phyloP scores from a whole-genome alignment of 768 basidiomycete species.

The Russula brevipes region DNA sequence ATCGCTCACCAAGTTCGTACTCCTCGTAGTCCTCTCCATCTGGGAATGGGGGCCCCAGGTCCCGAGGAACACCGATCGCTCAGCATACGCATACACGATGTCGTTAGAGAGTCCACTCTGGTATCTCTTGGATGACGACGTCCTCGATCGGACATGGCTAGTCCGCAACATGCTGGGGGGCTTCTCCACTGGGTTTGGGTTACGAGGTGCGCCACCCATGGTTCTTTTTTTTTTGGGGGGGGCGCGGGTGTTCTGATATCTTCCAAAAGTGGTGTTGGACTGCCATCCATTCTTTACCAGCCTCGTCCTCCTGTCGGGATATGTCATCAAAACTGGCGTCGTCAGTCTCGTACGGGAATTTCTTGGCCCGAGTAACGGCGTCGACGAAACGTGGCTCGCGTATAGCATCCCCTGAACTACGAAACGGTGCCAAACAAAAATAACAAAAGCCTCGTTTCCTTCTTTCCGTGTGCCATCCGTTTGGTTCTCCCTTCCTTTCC shows the following conservation, averaged over 20 bases:
- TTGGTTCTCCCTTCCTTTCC: too few species aligned
- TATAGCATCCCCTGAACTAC: constrained; percentile 67
- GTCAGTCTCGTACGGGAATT: constrained; percentile 59
- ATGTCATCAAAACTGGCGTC: constrained; percentile 62
- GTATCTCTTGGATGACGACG: constrained; percentile 63
- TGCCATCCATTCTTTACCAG: constrained; percentile 70
- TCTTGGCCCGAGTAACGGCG: constrained; percentile 55
- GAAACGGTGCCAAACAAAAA: too few species aligned
- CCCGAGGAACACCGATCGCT: constrained; percentile 10
- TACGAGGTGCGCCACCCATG: constrained; percentile 51
- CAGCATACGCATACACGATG: constrained; percentile 29
- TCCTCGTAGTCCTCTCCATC: neutral
- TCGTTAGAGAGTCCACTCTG: constrained; percentile 37
- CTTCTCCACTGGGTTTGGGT: constrained; percentile 80
- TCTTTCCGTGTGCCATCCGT: too few species aligned
- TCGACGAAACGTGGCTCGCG: constrained; percentile 68
- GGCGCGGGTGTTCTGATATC: neutral
- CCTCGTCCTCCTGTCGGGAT: constrained; percentile 67
- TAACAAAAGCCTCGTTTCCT: too few species aligned
- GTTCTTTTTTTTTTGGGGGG: too few species aligned
- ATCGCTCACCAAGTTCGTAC: neutral
- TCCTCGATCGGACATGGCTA: constrained; percentile 76
- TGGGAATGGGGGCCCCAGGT: constrained; percentile 46
- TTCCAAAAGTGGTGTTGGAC: constrained; percentile 62
- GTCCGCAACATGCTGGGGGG: constrained; percentile 80